These are phyloP conservation scores for Fusarium metavorans DNA, from an alignment of 2,329 filamentous ascomycete species.

Conservation along the genomic window DNA sequence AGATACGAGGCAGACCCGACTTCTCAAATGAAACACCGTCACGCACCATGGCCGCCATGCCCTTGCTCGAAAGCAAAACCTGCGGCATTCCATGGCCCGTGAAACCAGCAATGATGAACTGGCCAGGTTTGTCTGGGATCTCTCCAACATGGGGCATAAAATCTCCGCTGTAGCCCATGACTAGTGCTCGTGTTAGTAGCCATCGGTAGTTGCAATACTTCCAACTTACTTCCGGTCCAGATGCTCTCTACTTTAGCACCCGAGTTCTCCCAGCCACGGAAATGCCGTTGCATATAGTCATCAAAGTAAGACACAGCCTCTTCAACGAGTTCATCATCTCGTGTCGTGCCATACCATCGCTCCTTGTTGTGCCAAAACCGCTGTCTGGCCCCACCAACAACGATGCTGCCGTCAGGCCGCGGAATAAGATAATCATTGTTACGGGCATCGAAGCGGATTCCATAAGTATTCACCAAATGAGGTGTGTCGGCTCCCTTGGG, in stretches of 20 bases:
- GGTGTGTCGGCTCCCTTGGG: conserved; percentile 34
- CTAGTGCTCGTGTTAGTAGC: conserved; percentile 25
- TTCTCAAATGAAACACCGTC: conserved; percentile 48
- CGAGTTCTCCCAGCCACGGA: conserved; percentile 61
- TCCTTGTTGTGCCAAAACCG: conserved; percentile 49
- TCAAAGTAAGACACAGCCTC: conserved; percentile 58
- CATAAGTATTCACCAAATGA: conserved; percentile 43
- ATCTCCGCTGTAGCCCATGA: conserved; percentile 57
- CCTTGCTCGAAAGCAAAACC: conserved; percentile 56
- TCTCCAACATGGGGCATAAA: conserved; percentile 56
- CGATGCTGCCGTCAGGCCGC: conserved; percentile 55
- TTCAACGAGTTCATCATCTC: conserved; percentile 59
- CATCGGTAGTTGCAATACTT: neutral
- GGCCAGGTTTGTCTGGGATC: conserved; percentile 48
- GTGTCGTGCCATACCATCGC: conserved; percentile 59
- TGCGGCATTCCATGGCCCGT: conserved; percentile 64
- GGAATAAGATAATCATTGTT: conserved; percentile 55
- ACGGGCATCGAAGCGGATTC: conserved; percentile 31
- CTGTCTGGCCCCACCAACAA: conserved; percentile 46
- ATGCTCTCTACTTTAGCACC: conserved; percentile 48
- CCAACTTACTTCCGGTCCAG: conserved; percentile 44
- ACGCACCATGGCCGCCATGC: conserved; percentile 55
- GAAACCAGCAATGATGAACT: conserved; percentile 61
- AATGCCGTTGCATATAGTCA: conserved; percentile 60
- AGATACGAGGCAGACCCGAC: conserved; percentile 49